phyloP scores from a whole-genome alignment of 164 flowering plant genomes.

The Berberis vulgaris region DNA sequence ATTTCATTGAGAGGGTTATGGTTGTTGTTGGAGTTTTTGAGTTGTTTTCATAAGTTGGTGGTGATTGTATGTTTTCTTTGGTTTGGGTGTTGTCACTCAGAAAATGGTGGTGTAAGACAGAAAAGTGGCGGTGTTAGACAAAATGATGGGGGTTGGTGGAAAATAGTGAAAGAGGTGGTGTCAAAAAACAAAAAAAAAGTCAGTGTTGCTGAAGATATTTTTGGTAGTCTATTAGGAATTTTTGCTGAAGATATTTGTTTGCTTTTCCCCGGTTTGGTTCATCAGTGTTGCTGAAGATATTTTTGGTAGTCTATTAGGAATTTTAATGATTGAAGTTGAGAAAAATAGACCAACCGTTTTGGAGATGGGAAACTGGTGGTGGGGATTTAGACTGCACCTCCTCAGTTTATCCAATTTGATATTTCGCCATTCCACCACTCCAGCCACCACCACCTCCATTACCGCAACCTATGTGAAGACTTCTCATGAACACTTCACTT shows the following conservation, averaged over 20 bases:
- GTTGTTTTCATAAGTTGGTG: too few relatives aligned
- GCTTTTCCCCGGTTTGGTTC: too few relatives aligned
- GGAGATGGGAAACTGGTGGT: constrained; percentile 41
- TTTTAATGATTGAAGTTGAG: neutral
- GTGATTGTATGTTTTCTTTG: too few relatives aligned
- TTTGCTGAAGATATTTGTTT: too few relatives aligned
- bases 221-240: neutral
- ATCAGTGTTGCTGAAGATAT: neutral
- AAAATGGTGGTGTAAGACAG: too few relatives aligned
- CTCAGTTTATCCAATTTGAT: constrained; percentile 1
- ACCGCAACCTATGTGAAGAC: neutral
- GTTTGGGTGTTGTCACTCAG: too few relatives aligned
- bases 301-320: neutral
- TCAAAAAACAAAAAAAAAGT: too few relatives aligned
- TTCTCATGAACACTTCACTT: neutral
- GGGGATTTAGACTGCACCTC: constrained; percentile 13
- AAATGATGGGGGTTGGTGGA: too few relatives aligned
- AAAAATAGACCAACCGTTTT: neutral
- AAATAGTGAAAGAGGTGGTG: too few relatives aligned
- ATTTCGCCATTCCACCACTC: neutral
- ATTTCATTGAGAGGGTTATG: too few relatives aligned
- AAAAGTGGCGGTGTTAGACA: too few relatives aligned
- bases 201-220: neutral
- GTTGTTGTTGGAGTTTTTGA: too few relatives aligned
- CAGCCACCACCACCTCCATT: neutral